phyloP scores from a whole-genome alignment of 345 rosid species.

The Aquilaria sinensis region DNA sequence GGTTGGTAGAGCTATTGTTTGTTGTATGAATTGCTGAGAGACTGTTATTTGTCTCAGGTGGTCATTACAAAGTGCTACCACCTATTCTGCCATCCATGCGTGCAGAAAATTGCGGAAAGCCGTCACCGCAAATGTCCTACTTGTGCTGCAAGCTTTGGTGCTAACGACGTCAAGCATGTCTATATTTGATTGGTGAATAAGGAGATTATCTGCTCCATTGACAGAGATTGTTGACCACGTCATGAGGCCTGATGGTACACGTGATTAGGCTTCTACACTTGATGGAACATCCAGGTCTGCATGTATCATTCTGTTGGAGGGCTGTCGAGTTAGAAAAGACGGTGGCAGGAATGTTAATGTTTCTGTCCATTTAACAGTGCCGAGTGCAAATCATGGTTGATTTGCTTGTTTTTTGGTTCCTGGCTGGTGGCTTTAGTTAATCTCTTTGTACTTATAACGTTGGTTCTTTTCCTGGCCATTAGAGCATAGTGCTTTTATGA shows the following conservation, averaged over 20 bases:
- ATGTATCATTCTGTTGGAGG: slow-evolving; percentile 10
- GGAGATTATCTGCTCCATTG: background rate
- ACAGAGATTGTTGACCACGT: no score
- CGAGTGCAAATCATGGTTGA: slow-evolving; percentile 15
- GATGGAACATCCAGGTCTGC: slow-evolving; percentile 15
- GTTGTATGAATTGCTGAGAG: background rate
- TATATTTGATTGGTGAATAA: slow-evolving; percentile 50
- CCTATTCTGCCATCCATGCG: slow-evolving; percentile 83
- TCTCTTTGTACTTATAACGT: slow-evolving; percentile 15
- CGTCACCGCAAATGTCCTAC: slow-evolving; percentile 88
- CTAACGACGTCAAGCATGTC: slow-evolving; percentile 89
- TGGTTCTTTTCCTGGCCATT: background rate
- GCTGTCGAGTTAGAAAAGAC: slow-evolving; percentile 3
- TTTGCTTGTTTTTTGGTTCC: slow-evolving; percentile 13
- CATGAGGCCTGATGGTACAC: background rate
- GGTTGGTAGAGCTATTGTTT: background rate
- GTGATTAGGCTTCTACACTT: slow-evolving; percentile 8
- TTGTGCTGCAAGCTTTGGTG: slow-evolving; percentile 79
- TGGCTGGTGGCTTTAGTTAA: slow-evolving; percentile 15
- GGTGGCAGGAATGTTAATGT: slow-evolving; percentile 10
- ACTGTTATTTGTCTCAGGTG: slow-evolving; percentile 38
- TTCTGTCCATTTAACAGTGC: slow-evolving; percentile 12
- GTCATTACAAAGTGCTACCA: slow-evolving; percentile 98
- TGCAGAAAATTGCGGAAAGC: slow-evolving; percentile 61
- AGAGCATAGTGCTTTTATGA: no score